Evolutionary conservation across 1,284 basidiomycete species (phyloP), one percentile per base, ranked within the genome.

Genomic region (Bondarzewia mesenterica): DNA sequence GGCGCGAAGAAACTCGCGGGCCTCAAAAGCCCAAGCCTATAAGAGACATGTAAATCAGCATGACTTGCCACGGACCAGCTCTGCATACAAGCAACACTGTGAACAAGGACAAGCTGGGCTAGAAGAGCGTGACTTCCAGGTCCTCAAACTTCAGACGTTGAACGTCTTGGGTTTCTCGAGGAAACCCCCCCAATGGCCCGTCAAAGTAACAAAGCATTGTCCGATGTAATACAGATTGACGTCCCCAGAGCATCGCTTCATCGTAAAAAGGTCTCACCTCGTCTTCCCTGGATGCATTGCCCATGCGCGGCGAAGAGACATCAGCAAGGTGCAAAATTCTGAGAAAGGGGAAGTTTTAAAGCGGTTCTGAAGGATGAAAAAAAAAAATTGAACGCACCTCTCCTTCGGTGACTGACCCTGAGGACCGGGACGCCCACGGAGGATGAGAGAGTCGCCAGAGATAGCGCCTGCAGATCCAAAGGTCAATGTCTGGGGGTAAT

Each of bases 301-400:
- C 93, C 59, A 91, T 70, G 42, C 89, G 77, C 5, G 93, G 93
- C 22, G 92, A 84, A 18, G 77, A 67, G 42, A 94, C 71, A 56
- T 93, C 91, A 38, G 88, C 89, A 44, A 96, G 76, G 66, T 95
- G 88, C 42, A 96, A 71, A 48, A 93, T 77, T 50, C 91, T 93
- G 58, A 49, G 48, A 42, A 44, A 56, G 52, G 52, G 47, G 45
- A 16, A 16, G 16, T 18, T 42, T 16, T 23, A 27, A 12, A 20
- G 26, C 7, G 10, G 14, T 25, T 5, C 14, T 12, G 10, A 10
- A 10, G 20, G 10, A 12, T 18, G 18, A 21, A 8, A 21, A 20
- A 23, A n/a, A 41, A 18, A 44, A 20, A 44, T 43, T 29, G 16
- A 27, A 55, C 71, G 54, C 58, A 89, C 91, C 89, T 77, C 69